These are phyloP conservation scores for Calonectria ilicicola DNA, from an alignment of 2,329 filamentous ascomycete species.

Conservation along the genomic window DNA sequence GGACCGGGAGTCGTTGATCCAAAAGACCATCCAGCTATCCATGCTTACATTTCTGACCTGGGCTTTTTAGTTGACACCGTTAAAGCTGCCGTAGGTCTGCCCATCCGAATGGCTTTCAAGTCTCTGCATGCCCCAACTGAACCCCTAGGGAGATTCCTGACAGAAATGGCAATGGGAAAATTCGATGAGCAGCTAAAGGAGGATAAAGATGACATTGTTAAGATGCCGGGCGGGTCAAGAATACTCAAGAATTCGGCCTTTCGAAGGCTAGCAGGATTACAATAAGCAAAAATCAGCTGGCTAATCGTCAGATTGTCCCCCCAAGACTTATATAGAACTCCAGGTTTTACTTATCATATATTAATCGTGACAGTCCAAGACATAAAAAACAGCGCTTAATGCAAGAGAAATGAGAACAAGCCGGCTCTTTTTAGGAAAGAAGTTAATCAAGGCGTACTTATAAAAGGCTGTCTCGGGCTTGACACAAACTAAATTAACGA, in stretches of 20 bases:
- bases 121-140: slow-evolving; percentile 29
- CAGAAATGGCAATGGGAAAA: slow-evolving; percentile 30
- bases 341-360: too few relatives aligned
- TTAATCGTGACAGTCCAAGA: too few relatives aligned
- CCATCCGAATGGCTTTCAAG: slow-evolving; percentile 4
- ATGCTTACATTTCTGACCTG: slow-evolving; percentile 23
- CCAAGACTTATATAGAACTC: too few relatives aligned
- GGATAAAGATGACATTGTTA: slow-evolving; percentile 14
- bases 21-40: slow-evolving; percentile 25
- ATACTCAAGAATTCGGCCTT: slow-evolving; percentile 34
- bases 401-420: too few relatives aligned
- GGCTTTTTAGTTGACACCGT: slow-evolving; percentile 11
- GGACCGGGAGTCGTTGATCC: slow-evolving; percentile 30
- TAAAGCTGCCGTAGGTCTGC: neutral
- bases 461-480: too few relatives aligned
- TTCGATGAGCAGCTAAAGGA: slow-evolving; percentile 18
- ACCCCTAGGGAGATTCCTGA: slow-evolving; percentile 27
- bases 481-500: too few relatives aligned
- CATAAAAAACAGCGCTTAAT: too few relatives aligned
- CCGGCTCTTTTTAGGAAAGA: too few relatives aligned
- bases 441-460: too few relatives aligned
- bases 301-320: too few relatives aligned
- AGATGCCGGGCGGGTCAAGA: slow-evolving; percentile 21
- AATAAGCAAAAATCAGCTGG: neutral
- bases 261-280: neutral